phyloP scores from a whole-genome alignment of 805 yeast species.

The Yamadazyma sp. region DNA sequence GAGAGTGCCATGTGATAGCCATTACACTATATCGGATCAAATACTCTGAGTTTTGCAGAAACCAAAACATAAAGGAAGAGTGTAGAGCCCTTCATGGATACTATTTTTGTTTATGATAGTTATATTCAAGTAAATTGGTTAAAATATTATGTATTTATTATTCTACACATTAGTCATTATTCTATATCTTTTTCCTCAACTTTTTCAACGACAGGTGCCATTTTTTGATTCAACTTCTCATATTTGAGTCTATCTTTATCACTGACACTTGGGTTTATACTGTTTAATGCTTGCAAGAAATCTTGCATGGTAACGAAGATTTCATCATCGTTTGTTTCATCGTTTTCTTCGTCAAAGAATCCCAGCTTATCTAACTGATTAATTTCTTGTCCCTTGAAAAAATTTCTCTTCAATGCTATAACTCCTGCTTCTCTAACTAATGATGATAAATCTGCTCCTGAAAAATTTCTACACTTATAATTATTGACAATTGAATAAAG shows the following conservation, averaged over 20 bases:
- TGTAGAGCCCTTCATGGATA: not conserved
- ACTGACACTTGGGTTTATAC: constrained; percentile 86
- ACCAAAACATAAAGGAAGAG: too few relatives aligned
- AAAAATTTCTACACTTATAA: constrained; percentile 80
- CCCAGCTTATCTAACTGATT: constrained; percentile 39
- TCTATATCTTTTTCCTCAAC: constrained; percentile 2
- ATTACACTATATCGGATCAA: constrained; percentile 18
- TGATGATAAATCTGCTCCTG: constrained; percentile 95
- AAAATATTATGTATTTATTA: too few relatives aligned
- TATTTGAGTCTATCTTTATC: constrained; percentile 79
- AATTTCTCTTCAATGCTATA: constrained; percentile 71
- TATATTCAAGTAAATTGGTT: too few relatives aligned
- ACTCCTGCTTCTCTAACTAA: constrained; percentile 94
- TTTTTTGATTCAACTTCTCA: constrained; percentile 64
- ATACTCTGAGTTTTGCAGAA: not conserved
- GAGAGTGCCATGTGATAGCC: constrained; percentile 18
- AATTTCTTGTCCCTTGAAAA: constrained; percentile 46
- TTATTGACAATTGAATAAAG: constrained; percentile 63
- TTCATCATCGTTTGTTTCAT: constrained; percentile 13
- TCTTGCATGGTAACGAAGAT: constrained; percentile 62
- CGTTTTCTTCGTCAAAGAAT: constrained; percentile 27
- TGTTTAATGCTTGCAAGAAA: constrained; percentile 65
- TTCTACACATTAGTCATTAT: too few relatives aligned
- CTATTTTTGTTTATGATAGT: not conserved
- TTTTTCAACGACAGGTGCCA: constrained; percentile 36